Conservation (phyloP, 176 grass and related monocot species). For the Oryza coarctata region DNA sequence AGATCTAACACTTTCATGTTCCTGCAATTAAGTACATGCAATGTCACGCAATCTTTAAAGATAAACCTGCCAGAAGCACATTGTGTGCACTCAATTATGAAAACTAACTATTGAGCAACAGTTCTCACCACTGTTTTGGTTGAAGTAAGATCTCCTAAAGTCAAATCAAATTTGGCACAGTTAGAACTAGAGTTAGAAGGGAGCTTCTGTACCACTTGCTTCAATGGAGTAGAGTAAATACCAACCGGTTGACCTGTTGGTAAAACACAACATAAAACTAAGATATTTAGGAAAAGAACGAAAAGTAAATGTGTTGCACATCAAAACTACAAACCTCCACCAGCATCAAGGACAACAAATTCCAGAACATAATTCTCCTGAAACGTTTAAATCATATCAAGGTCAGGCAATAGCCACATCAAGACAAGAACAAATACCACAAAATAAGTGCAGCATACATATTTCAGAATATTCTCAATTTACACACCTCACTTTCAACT, state of each 20-base stretch:
- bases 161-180: constrained; percentile 58
- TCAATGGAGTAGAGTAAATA: constrained; percentile 65
- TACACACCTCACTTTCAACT: constrained; percentile 67
- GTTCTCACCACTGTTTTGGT: constrained; percentile 56
- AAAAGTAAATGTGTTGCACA: constrained; percentile 26
- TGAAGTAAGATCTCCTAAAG: constrained; percentile 68
- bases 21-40: constrained; percentile 49
- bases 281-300: constrained; percentile 32
- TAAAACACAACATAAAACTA: constrained; percentile 34
- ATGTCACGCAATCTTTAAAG: constrained; percentile 17
- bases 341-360: constrained; percentile 70
- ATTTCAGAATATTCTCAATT: not conserved
- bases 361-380: constrained; percentile 84
- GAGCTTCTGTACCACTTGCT: constrained; percentile 64
- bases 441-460: constrained; percentile 2
- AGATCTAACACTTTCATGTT: constrained; percentile 46
- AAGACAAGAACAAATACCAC: constrained; percentile 25
- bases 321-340: constrained; percentile 72
- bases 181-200: constrained; percentile 43
- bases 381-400: constrained; percentile 40
- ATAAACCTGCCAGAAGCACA: constrained; percentile 25
- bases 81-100: not conserved
- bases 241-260: constrained; percentile 38
- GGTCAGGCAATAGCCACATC: constrained; percentile 3
- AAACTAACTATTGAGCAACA: constrained; percentile 24